Evolutionary conservation across 148 eudicot genomes (phyloP).

Genomic region (Silene latifolia): DNA sequence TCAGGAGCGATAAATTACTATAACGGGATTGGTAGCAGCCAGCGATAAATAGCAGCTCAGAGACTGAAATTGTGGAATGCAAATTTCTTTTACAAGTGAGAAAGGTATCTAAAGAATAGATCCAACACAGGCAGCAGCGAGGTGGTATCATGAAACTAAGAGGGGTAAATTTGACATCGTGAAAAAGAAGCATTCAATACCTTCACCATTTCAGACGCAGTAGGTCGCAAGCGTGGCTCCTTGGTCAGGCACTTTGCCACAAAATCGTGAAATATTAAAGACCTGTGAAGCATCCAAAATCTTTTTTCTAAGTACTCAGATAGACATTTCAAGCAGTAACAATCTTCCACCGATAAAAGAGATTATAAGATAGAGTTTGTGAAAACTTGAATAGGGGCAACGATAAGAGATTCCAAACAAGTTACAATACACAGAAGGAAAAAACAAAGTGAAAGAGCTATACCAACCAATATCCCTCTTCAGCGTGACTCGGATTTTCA

Average conservation of each 20-base stretch:
- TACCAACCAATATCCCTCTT: neutral
- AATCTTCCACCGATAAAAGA: neutral
- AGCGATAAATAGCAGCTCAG: neutral
- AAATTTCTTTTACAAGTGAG: neutral
- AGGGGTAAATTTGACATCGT: neutral
- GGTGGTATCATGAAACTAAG: neutral
- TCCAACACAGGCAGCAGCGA: neutral
- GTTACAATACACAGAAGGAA: neutral
- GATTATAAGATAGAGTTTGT: no score
- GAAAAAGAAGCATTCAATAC: constrained; percentile 29
- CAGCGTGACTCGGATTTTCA: neutral
- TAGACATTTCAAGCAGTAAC: neutral
- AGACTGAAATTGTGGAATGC: neutral
- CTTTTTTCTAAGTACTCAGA: neutral
- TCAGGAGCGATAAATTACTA: neutral
- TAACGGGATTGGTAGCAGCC: neutral
- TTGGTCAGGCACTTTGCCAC: constrained; percentile 95
- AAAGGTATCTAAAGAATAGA: neutral
- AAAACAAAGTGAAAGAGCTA: neutral
- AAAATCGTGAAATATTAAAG: constrained; percentile 95
- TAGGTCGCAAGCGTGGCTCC: constrained; percentile 88
- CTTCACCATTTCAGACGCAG: constrained; percentile 92
- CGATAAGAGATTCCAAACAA: neutral
- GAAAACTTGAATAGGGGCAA: no score
- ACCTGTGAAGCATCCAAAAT: constrained; percentile 45